These are phyloP conservation scores for Hysterangium stoloniferum DNA, from an alignment of 768 basidiomycete species.

Conservation along the genomic window DNA sequence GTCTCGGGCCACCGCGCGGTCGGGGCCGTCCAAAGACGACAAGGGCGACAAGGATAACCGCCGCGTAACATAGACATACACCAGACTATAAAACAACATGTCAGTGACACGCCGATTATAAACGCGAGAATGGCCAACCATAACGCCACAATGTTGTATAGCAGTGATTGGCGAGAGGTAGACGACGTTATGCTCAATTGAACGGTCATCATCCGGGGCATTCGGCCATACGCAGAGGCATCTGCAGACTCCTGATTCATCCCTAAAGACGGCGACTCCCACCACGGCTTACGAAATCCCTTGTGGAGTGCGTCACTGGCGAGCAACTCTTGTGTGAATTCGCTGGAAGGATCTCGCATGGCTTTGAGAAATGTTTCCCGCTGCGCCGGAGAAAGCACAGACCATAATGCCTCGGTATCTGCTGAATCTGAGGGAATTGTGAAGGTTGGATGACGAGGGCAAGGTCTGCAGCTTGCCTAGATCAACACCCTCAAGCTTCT, in stretches of 20 bases:
- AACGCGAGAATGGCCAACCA: slow-evolving; percentile 39
- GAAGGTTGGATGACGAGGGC: neutral
- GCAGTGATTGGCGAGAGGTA: slow-evolving; percentile 26
- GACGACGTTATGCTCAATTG: slow-evolving; percentile 41
- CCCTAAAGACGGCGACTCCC: slow-evolving; percentile 36
- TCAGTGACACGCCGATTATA: neutral
- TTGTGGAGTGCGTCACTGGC: slow-evolving; percentile 46
- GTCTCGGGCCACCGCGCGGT: slow-evolving; percentile 38
- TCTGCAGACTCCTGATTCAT: neutral
- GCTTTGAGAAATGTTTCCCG: slow-evolving; percentile 50
- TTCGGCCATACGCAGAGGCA: slow-evolving; percentile 25
- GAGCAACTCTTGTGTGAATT: slow-evolving; percentile 51
- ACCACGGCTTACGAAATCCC: slow-evolving; percentile 62
- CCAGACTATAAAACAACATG: slow-evolving; percentile 38
- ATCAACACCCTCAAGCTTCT: slow-evolving; percentile 49
- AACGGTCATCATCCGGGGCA: slow-evolving; percentile 39
- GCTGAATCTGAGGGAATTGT: slow-evolving; percentile 36
- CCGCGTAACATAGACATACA: slow-evolving; percentile 62
- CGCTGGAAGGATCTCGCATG: slow-evolving; percentile 54
- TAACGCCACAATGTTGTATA: slow-evolving; percentile 64
- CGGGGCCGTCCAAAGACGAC: slow-evolving; percentile 33
- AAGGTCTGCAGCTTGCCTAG: slow-evolving; percentile 38
- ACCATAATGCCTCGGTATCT: slow-evolving; percentile 52
- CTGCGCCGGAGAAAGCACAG: slow-evolving; percentile 51
- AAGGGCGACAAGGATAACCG: slow-evolving; percentile 54